These are phyloP conservation scores for Scedosporium apiospermum DNA, from an alignment of 2,329 filamentous ascomycete species.

Conservation along the genomic window DNA sequence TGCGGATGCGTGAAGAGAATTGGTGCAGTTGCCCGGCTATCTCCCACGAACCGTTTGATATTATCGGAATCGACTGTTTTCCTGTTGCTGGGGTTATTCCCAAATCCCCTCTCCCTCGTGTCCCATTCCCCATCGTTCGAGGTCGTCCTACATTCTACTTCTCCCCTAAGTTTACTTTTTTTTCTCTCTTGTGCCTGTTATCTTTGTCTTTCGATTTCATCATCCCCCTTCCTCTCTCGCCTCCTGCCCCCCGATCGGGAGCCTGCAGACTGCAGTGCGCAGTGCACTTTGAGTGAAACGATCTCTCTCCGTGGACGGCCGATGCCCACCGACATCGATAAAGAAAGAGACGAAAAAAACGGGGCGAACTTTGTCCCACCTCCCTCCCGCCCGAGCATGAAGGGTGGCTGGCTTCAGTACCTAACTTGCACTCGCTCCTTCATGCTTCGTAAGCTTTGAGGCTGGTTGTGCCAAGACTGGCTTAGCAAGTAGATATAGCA, in stretches of 20 bases:
- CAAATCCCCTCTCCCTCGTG: too few species aligned
- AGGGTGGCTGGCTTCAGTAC: background rate
- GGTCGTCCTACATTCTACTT: background rate
- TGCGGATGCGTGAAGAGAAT: background rate
- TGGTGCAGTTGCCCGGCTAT: background rate
- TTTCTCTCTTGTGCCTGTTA: background rate
- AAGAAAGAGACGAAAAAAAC: background rate
- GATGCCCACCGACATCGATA: background rate
- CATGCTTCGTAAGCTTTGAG: background rate
- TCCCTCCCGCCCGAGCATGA: background rate
- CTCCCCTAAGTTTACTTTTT: background rate
- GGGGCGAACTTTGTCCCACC: background rate
- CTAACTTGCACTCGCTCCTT: too few species aligned
- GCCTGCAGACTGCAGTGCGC: background rate
- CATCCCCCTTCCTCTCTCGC: background rate
- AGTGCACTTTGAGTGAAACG: background rate
- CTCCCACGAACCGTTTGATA: background rate
- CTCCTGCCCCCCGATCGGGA: background rate
- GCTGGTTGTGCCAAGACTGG: background rate
- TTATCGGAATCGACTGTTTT: too few species aligned
- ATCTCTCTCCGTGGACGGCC: background rate
- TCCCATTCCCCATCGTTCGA: background rate
- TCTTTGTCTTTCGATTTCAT: background rate
- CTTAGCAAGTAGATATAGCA: background rate
- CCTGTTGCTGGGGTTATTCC: too few species aligned